Percentiles rank a stretch among this genome's conserved stretches.
Conservation (phyloP, 2,329 filamentous ascomycete genomes). For the Thermomyces lanuginosus region DNA sequence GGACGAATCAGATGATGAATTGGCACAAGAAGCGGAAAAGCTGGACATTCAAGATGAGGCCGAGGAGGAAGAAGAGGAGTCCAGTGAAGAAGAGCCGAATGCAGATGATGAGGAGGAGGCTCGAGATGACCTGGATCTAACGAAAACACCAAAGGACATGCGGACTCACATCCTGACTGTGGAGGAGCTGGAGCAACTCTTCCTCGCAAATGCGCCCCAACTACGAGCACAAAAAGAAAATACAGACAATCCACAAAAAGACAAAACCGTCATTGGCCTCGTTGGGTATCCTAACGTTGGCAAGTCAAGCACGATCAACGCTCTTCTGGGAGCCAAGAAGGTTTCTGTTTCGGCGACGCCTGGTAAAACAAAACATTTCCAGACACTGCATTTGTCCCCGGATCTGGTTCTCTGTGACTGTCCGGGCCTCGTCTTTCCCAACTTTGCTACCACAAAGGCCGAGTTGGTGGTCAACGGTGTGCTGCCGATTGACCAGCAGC, state of each 20-base stretch:
- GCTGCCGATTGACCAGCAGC: constrained; percentile 86
- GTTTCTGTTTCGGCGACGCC: constrained; percentile 95
- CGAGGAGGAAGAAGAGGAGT: constrained; percentile 18
- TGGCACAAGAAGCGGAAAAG: constrained; percentile 30
- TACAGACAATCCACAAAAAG: constrained; percentile 28
- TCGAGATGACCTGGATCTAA: constrained; percentile 15
- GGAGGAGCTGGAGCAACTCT: constrained; percentile 79
- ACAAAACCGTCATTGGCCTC: constrained; percentile 76
- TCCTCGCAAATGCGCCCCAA: constrained; percentile 56
- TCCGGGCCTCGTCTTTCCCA: constrained; percentile 94
- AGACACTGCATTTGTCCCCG: constrained; percentile 87
- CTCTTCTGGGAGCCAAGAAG: constrained; percentile 94
- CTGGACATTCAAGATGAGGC: constrained; percentile 29
- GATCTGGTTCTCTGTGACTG: constrained; percentile 91
- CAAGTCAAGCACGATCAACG: constrained; percentile 98
- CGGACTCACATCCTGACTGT: constrained; percentile 70
- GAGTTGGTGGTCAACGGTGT: constrained; percentile 92
- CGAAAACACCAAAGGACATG: constrained; percentile 23
- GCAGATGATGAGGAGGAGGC: constrained; percentile 20
- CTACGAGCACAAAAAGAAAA: constrained; percentile 29
- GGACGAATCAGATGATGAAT: constrained; percentile 30
- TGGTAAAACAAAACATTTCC: constrained; percentile 98
- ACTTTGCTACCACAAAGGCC: constrained; percentile 91
- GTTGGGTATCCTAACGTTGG: constrained; percentile 98
- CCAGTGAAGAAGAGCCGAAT: constrained; percentile 16